phyloP scores from a whole-genome alignment of 257 asterid species.

The Gentiana macrophylla region DNA sequence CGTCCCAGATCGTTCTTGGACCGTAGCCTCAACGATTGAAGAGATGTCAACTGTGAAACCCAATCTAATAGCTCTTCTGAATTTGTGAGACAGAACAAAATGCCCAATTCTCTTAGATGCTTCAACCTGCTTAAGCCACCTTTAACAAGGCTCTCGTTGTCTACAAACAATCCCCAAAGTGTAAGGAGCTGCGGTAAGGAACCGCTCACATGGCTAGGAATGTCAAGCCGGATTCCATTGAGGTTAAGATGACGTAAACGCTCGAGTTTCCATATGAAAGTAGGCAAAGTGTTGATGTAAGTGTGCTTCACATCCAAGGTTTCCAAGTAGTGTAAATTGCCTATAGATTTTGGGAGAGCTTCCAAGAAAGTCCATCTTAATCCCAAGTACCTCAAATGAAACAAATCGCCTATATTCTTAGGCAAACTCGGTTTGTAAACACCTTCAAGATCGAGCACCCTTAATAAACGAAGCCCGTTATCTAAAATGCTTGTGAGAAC shows the following conservation, averaged over 20 bases:
- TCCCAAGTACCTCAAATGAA: constrained; percentile 25
- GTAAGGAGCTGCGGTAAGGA: constrained; percentile 20
- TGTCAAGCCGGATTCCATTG: constrained; percentile 19
- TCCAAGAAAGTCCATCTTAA: constrained; percentile 40
- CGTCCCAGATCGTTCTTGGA: constrained; percentile 19
- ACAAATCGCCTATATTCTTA: constrained; percentile 23
- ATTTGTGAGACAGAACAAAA: constrained; percentile 14
- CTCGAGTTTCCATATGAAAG: constrained; percentile 25
- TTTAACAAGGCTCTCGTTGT: constrained; percentile 7
- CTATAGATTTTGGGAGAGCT: constrained; percentile 20
- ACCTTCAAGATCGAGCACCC: constrained; percentile 38
- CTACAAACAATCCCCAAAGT: constrained; percentile 24
- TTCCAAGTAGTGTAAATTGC: constrained; percentile 18
- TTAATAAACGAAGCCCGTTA: constrained; percentile 21
- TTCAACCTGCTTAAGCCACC: constrained; percentile 4
- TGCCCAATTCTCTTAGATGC: constrained; percentile 20
- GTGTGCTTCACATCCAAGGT: constrained; percentile 30
- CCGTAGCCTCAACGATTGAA: constrained; percentile 23
- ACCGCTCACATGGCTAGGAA: constrained; percentile 9
- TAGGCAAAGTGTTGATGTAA: constrained; percentile 17
- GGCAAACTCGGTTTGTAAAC: constrained; percentile 29
- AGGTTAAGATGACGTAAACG: constrained; percentile 24
- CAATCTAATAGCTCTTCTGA: constrained; percentile 12
- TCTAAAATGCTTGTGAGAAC: constrained; percentile 14
- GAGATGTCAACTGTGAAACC: constrained; percentile 13